These are phyloP conservation scores for Leccinum broughii DNA, from an alignment of 768 basidiomycete genomes.

Conservation along the genomic window DNA sequence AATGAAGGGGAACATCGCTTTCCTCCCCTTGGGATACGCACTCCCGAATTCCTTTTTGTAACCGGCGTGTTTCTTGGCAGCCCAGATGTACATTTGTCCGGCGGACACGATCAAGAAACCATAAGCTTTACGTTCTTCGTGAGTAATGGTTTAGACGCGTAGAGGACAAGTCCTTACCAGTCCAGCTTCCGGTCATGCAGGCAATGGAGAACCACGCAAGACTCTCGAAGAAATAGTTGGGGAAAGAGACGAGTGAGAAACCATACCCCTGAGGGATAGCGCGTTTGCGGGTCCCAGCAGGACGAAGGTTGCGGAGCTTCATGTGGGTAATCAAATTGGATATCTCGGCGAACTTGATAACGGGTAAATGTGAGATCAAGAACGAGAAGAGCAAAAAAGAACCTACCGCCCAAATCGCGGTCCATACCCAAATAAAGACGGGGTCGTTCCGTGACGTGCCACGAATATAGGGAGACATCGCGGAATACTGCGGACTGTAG, in stretches of 20 bases:
- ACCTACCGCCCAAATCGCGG: slow-evolving; percentile 76
- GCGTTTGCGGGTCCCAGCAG: slow-evolving; percentile 72
- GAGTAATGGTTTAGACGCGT: not conserved
- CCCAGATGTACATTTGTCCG: slow-evolving; percentile 83
- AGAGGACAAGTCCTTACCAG: slow-evolving; percentile 49
- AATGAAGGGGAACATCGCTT: slow-evolving; percentile 74
- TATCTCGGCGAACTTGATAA: slow-evolving; percentile 70
- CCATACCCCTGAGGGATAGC: slow-evolving; percentile 93
- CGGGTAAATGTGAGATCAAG: not conserved
- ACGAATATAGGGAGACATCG: slow-evolving; percentile 58
- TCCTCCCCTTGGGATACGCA: slow-evolving; percentile 72
- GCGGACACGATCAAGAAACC: slow-evolving; percentile 64
- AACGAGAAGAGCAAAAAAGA: not conserved
- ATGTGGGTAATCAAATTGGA: slow-evolving; percentile 86
- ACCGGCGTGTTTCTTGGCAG: slow-evolving; percentile 81
- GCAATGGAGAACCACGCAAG: slow-evolving; percentile 72
- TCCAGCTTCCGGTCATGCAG: slow-evolving; percentile 71
- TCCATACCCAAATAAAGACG: slow-evolving; percentile 64
- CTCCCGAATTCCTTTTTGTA: slow-evolving; percentile 96
- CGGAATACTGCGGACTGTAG: slow-evolving; percentile 79
- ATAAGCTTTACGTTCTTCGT: slow-evolving; percentile 42
- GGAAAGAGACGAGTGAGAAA: slow-evolving; percentile 82
- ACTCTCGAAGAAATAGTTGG: slow-evolving; percentile 94
- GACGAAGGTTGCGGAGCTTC: slow-evolving; percentile 80
- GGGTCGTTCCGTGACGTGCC: slow-evolving; percentile 66